Base-by-base conservation (phyloP, 257 asterid species). In the Thymus quinquecostatus region DNA sequence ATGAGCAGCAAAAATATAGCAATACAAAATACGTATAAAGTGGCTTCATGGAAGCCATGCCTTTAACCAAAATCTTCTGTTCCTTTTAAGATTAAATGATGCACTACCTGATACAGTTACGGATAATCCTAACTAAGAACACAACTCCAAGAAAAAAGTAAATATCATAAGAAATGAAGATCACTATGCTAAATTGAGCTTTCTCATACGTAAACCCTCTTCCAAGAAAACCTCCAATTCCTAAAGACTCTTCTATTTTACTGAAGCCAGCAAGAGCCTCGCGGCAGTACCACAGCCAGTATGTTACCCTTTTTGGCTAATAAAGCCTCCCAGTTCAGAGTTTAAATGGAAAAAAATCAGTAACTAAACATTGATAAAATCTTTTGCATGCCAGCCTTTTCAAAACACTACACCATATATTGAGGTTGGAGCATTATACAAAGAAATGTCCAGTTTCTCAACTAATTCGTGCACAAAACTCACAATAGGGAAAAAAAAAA, bases 51-150 rank as follows among this genome's bases (percentile, higher is more conserved):
- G 64, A 50, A 64, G 27, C 47, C 32, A 49, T 59, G 47, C 59
- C 49, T 66, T 55, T 41, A 41, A 49, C 51, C 70, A 53, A 55
- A 34, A 64, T 48, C 72, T 53, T 53, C 2, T 10, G 29, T 56
- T 56, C n/a, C 38, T 10, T 13, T 57, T 30, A 9, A 29, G 41
- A 57, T 57, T 10, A 57, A 30, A 57, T 57, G 63, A 12, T 30
- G 8, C 14, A 57, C 43, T 10, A 57, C 43, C 1, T 3, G 14
- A 57, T 30, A 7, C 7, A 38, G n/a, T 30, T 32, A 57, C 3
- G 43, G 2, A 6, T 10, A 30, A 41, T 38, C 43, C 30, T 11
- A 56, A 57, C 41, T 4, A 3, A 21, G 3, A 57, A 32, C 3
- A 57, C 27, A 10, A 11, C 63, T 57, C 10, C 21, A 57, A 10